Percentiles rank a stretch among this genome's conserved stretches.
Evolutionary conservation across 2,329 filamentous ascomycete genomes (phyloP).

Genomic region (Teratosphaeria zuluensis): DNA sequence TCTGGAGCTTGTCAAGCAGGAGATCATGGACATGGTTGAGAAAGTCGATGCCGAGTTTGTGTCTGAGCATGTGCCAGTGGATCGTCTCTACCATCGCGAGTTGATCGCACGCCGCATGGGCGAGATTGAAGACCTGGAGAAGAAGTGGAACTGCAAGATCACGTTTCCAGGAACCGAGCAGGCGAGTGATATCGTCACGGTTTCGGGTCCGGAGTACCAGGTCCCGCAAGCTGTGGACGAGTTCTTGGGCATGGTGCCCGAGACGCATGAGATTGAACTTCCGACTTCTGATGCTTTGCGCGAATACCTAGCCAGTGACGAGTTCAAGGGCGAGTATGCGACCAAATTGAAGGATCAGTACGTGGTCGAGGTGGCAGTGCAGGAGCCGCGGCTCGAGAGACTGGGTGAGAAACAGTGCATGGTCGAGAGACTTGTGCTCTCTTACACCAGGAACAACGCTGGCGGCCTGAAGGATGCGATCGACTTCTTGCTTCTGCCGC

Average conservation of each 20-base stretch:
- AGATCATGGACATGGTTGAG: slow-evolving; percentile 99
- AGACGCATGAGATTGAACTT: slow-evolving; percentile 85
- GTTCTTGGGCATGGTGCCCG: slow-evolving; percentile 94
- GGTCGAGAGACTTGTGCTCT: slow-evolving; percentile 40
- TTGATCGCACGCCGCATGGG: slow-evolving; percentile 69
- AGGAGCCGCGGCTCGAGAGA: slow-evolving; percentile 37
- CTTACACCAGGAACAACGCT: slow-evolving; percentile 91
- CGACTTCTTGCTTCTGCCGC: slow-evolving; percentile 78
- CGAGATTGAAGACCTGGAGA: slow-evolving; percentile 90
- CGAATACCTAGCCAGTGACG: slow-evolving; percentile 69
- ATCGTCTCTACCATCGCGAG: slow-evolving; percentile 90
- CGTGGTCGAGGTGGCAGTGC: slow-evolving; percentile 75
- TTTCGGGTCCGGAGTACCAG: slow-evolving; percentile 96
- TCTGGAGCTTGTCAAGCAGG: slow-evolving; percentile 91
- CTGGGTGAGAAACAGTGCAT: slow-evolving; percentile 31
- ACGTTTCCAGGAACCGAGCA: slow-evolving; percentile 96
- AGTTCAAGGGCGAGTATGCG: slow-evolving; percentile 71
- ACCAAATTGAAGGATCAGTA: slow-evolving; percentile 84
- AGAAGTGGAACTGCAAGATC: slow-evolving; percentile 99
- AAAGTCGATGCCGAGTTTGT: slow-evolving; percentile 96
- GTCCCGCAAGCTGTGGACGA: slow-evolving; percentile 94
- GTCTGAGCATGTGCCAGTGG: slow-evolving; percentile 84
- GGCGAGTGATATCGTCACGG: slow-evolving; percentile 89
- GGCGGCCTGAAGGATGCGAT: slow-evolving; percentile 92
- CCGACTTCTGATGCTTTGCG: slow-evolving; percentile 65